Conservation (phyloP, 768 basidiomycete species). For the Hortiboletus campestris region DNA sequence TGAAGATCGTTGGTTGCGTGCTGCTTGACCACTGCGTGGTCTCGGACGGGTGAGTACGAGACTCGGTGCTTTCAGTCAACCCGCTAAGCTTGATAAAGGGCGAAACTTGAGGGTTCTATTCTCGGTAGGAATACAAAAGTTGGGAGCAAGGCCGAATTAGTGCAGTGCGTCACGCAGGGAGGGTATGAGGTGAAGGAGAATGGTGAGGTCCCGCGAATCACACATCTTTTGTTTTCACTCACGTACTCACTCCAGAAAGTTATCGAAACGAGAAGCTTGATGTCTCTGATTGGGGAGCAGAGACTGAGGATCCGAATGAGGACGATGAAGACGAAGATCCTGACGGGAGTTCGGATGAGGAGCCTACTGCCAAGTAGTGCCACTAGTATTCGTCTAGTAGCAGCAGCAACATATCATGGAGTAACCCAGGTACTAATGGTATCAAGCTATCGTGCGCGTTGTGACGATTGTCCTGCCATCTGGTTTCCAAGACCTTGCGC, state of each 20-base stretch:
- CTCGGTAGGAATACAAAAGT: conserved; percentile 73
- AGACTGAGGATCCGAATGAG: conserved; percentile 26
- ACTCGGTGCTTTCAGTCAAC: background rate
- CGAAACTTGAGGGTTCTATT: conserved; percentile 74
- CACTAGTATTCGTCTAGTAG: background rate
- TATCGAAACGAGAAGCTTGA: conserved; percentile 58
- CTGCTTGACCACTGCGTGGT: conserved; percentile 87
- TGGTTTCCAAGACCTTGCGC: conserved; percentile 81
- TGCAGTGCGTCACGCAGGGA: conserved; percentile 69
- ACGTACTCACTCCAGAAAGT: conserved; percentile 38
- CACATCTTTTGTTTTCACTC: background rate
- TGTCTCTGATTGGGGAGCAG: conserved; percentile 52
- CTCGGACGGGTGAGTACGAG: conserved; percentile 66
- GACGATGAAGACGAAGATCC: conserved; percentile 21
- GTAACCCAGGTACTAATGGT: background rate
- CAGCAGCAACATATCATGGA: background rate
- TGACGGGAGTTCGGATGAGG: conserved; percentile 12
- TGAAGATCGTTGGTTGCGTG: conserved; percentile 79
- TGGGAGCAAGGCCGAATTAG: conserved; percentile 65
- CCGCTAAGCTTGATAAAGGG: conserved; percentile 41
- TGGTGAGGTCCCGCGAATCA: conserved; percentile 40
- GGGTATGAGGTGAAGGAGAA: conserved; percentile 70
- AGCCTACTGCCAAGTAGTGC: background rate
- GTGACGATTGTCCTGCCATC: conserved; percentile 47
- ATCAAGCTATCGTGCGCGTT: conserved; percentile 20